Evolutionary conservation across 352 stramenopile genomes (phyloP), one percentile per base, ranked within the genome.

Genomic region (Peronosclerospora sorghi): DNA sequence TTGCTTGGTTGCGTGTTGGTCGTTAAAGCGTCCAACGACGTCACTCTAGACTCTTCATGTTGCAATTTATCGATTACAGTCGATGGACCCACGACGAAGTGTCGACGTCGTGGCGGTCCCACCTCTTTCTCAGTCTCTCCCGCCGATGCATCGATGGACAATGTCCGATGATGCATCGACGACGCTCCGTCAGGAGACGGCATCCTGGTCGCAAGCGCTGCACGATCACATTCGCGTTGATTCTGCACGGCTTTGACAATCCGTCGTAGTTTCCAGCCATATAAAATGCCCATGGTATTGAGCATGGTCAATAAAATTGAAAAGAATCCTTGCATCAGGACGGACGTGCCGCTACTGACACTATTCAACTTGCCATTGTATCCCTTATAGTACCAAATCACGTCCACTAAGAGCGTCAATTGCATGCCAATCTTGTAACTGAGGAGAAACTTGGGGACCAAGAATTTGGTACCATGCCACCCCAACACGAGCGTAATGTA

Each of bases 351-450:
- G 30, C 58, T 68, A 41, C 74, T 90, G 29, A 89, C 77, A 46
- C 54, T 81, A 18, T 65, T 77, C n/a, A 87, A 59, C 29, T 83
- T 88, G 45, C 81, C 81, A 45, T 93, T 93, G 69, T 90, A 93
- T 43, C 76, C 76, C 28, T 84, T 78, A 32, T 50, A 72, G 63
- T 93, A 93, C 78, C 78, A 93, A 37, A 91, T 81, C 27, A 91
- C 66, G 48, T 93, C 81, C 21, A 93, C 73, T 1, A 85, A 20
- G 7, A 93, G 41, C 52, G 72, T 93, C 17, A 93, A 48, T 45
- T 93, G 81, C 81, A 93, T 93, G 36, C 81, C 81, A 30, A 93
- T 83, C 54, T 93, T 93, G 70, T 91, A 93, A 41, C 84, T 73
- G 18, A 93, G 65, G 44, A 93, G 49, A 48, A 88, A 93, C 45